phyloP scores from a whole-genome alignment of 345 rosid genomes.

The Turnera subulata region DNA sequence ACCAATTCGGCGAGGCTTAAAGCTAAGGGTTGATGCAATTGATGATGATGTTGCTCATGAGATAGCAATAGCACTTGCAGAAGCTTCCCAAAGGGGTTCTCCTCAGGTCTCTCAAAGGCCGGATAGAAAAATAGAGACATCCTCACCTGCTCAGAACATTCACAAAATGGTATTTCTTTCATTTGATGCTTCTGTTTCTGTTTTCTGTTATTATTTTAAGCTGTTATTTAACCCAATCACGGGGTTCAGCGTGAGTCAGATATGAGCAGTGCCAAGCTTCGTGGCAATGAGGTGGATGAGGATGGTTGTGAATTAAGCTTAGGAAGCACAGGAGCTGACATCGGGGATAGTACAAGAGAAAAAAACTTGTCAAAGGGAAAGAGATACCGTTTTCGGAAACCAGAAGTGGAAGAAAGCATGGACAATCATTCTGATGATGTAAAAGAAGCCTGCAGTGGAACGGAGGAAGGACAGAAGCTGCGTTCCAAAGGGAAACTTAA shows the following conservation, averaged over 20 bases:
- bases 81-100: constrained; percentile 70
- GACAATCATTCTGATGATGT: constrained; percentile 58
- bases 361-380: constrained; percentile 42
- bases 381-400: constrained; percentile 40
- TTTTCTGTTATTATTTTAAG: neutral
- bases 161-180: constrained; percentile 48
- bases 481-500: constrained; percentile 43
- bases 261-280: constrained; percentile 60
- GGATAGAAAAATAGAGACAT: constrained; percentile 45
- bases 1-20: constrained; percentile 50
- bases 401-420: constrained; percentile 41
- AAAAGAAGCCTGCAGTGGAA: constrained; percentile 82
- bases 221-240: constrained; percentile 26
- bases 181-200: constrained; percentile 12
- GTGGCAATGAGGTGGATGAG: constrained; percentile 54
- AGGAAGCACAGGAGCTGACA: constrained; percentile 71
- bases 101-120: constrained; percentile 55
- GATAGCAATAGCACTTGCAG: constrained; percentile 69
- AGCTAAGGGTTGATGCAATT: constrained; percentile 40
- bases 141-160: constrained; percentile 42
- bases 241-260: constrained; percentile 54
- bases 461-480: constrained; percentile 62
- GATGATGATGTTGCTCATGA: constrained; percentile 80
- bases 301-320: constrained; percentile 64
- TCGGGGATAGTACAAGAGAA: constrained; percentile 40